Percentiles rank a stretch among this genome's conserved stretches.
phyloP scores from a whole-genome alignment of 345 rosid genomes.

The Hibiscus mutabilis region DNA sequence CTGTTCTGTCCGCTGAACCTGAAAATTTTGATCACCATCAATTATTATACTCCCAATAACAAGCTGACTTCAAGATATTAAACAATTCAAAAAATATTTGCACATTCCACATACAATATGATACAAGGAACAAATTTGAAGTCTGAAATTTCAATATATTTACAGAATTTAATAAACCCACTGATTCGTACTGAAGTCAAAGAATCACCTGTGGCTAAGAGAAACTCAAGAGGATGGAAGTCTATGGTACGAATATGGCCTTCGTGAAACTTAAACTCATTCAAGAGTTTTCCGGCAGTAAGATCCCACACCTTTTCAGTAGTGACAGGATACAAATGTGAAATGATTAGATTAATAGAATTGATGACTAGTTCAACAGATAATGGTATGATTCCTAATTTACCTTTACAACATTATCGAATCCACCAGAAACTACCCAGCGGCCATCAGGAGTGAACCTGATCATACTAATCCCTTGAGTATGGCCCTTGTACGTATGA shows the following conservation, averaged over 20 bases:
- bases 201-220: constrained; percentile 82
- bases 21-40: constrained; percentile 20
- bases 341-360: background rate
- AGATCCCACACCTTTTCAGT: constrained; percentile 72
- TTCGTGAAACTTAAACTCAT: constrained; percentile 91
- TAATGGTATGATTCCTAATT: constrained; percentile 8
- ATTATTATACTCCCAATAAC: background rate
- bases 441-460: constrained; percentile 98
- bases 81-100: background rate
- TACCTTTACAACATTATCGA: constrained; percentile 89
- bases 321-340: constrained; percentile 1
- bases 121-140: background rate
- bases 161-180: background rate
- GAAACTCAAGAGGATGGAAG: constrained; percentile 97
- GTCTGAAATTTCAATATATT: background rate
- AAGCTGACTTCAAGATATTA: background rate
- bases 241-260: constrained; percentile 72
- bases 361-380: background rate
- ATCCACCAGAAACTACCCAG: constrained; percentile 99
- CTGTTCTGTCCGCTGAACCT: constrained; percentile 97
- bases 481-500: constrained; percentile 93
- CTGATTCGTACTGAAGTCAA: background rate
- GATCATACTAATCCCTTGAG: constrained; percentile 66
- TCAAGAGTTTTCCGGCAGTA: constrained; percentile 96
- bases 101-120: background rate